Conservation (phyloP, 139 green algal species). For the Bryopsis sp. region DNA sequence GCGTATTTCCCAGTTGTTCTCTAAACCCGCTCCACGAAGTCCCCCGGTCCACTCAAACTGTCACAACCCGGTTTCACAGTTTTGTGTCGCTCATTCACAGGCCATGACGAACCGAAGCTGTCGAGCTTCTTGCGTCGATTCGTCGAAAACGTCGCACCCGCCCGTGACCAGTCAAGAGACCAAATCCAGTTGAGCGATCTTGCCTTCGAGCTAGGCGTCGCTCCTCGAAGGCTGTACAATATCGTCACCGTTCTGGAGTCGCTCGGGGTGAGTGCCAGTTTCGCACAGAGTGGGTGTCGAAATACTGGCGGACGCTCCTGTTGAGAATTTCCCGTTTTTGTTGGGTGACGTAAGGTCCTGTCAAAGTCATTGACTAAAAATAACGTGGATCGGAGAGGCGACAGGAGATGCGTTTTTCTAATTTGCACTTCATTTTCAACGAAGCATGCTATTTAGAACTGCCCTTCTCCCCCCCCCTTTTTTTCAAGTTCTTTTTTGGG, state of each 20-base stretch:
- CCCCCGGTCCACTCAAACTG: too few species aligned
- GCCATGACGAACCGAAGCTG: conserved; percentile 2
- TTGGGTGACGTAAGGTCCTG: not conserved
- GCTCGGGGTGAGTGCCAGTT: not conserved
- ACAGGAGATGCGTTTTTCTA: not conserved
- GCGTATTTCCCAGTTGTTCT: too few species aligned
- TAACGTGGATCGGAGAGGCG: not conserved
- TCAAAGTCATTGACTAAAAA: too few species aligned
- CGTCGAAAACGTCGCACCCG: too few species aligned
- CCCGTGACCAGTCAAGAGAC: not conserved
- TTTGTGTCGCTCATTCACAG: too few species aligned
- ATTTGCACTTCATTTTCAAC: not conserved
- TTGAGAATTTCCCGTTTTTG: not conserved
- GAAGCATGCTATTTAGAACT: not conserved
- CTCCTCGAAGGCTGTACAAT: not conserved
- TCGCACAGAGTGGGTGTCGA: not conserved
- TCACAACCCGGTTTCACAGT: too few species aligned
- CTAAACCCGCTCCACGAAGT: too few species aligned
- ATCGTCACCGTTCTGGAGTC: conserved; percentile 1
- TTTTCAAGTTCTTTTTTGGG: too few species aligned
- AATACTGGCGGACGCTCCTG: not conserved
- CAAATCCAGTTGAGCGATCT: not conserved
- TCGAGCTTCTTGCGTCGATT: not conserved
- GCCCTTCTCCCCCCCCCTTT: too few species aligned
- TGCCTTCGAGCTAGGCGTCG: not conserved